Base-by-base conservation (phyloP, 768 basidiomycete genomes). In the Lactarius deliciosus region DNA sequence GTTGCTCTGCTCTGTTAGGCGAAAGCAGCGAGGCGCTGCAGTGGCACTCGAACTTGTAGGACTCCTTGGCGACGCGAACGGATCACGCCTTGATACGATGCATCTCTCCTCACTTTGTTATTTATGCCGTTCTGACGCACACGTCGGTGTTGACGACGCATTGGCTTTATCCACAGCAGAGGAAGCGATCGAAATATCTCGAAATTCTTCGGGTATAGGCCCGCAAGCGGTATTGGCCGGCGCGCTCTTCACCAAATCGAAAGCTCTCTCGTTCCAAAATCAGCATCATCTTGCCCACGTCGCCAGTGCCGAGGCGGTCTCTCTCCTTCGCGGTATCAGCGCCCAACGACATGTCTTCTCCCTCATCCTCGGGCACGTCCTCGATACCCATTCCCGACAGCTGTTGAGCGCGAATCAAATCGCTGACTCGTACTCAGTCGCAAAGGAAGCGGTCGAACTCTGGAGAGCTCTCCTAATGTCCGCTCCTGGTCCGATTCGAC, bases 301-400 rank as follows among this genome's bases (percentile, higher is more conserved):
- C 22, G 5, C 32, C 41, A 63, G 66, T 22, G 57, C 22, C 22
- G 57, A 63, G 45, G 61, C 66, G 7, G 41, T 59, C 6, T 18
- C 50, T 3, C 22, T 58, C 40, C 41, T 67, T 47, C 66, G 61
- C 20, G 25, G 10, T 25, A 54, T 67, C 32, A n/a, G 32, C 20
- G 30, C 41, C 11, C 36, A 18, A 1, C 66, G 50, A 7, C 34
- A 34, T 13, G 20, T 45, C 4, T 60, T 63, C 32, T 63, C 61
- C 50, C 61, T 67, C 57, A 41, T 67, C 57, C 66, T 67, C 10
- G 66, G 61, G 1, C 57, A 58, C 43, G 61, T 50, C 20, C 66
- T 67, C 34, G 61, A 63, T 50, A 55, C 40, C 11, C 61, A 59
- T 25, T 43, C 66, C 11, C 57, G 43, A 16, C 40, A 54, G 22